Evolutionary conservation across 2,329 filamentous ascomycete species (phyloP), one percentile per base, ranked within the genome.

Genomic region (Chaetomiaceae sp.): DNA sequence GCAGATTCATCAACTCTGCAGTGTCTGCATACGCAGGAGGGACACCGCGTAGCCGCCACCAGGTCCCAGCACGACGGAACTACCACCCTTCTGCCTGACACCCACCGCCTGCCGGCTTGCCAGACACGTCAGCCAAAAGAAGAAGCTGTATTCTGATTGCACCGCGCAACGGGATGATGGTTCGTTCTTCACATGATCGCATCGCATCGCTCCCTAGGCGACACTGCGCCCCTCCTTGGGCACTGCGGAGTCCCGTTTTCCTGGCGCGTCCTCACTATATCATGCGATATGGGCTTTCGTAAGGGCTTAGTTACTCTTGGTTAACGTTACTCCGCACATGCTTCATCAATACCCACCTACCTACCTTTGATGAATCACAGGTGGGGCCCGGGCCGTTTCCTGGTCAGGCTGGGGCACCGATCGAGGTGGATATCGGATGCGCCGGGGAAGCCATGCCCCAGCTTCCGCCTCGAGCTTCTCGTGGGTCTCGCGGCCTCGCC

Each of bases 1-100:
- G n/a, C 3, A 40, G 4, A 25, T 23, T 27, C 20, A 5, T 27
- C 16, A 13, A 13, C 25, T 33, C 14, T 25, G 29, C 47, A 43
- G 37, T 27, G 6, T 36, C 18, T 48, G 44, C 25, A 38, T 34
- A 38, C n/a, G n/a, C n/a, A n/a, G n/a, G n/a, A n/a, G 21, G n/a
- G 51, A 30, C 47, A 47, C 27, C 29, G 42, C 42, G 25, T 37
- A 44, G 45, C 45, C 51, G 51, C 54, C 41, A 29, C 29, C 30
- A 30, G 34, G 49, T 49, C 54, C 57, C 57, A 44, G 48, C 47
- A 49, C 43, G 42, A 29, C 43, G 57, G 57, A 49, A 59, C 55
- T 20, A 50, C 46, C 51, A 53, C 48, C 45, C 40, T 52, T 52
- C 23, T 49, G 45, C 40, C 46, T 40, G 38, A 25, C 27, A 20